Base-by-base conservation (phyloP, 805 yeast species). In the Myxozyma geophila region DNA sequence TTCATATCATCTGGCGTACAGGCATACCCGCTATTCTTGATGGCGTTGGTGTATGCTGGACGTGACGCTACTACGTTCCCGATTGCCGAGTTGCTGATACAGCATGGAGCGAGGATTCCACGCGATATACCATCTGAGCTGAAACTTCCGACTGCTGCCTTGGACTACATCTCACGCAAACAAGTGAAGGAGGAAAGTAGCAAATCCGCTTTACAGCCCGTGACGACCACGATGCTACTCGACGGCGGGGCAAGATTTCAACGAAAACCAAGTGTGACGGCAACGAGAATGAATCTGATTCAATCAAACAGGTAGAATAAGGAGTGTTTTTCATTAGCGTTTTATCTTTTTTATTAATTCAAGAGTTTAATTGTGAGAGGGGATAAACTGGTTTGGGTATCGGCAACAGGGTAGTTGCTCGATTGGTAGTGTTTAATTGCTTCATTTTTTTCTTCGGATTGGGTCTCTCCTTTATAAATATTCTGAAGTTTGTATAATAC, bases 11-110 rank as follows among this genome's bases (percentile, higher is more conserved):
- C 39, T 51, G 48, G 50, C n/a, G 41, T 35, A 48, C 35, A 54
- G 35, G 50, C 41, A 35, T 76, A 74, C 57, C 71, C 78, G 1
- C 48, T 78, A 48, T 53, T 78, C 8, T 51, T 77, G 15, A 69
- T 72, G 50, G 75, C 80, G 2, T 65, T 79, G 47, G 66, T 72
- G 19, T 58, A 68, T n/a, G 73, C 76, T 3, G 69, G 73, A 0
- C 62, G 62, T 8, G 72, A 69, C 13, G 66, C 73, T 0, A 49
- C 53, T n/a, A 54, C 68, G 9, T 79, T 75, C 63, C 75, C 79
- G 2, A 60, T 77, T 10, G 78, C 80, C 7, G 81, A 79, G 65
- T 62, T 79, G 44, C 71, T 79, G 4, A 54, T 76, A 40, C 74
- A 77, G 50, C 74, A 77, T 56, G 78, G 80, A 0, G 80, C 80